Evolutionary conservation across 805 yeast genomes (phyloP).

Genomic region (Soucietia sequanensis): DNA sequence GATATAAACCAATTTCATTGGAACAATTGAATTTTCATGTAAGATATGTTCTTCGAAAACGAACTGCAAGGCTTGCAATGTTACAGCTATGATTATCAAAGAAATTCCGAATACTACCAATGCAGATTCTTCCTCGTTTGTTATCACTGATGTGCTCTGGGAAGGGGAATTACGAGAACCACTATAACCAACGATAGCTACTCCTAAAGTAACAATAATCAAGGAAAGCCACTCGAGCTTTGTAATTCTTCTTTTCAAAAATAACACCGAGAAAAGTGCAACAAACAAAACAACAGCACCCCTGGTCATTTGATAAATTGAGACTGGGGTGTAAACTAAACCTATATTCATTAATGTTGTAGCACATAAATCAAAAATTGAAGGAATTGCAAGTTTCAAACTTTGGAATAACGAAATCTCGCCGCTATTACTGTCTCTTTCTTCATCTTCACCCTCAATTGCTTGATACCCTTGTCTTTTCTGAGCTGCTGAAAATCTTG

Average conservation of each 20-base stretch:
- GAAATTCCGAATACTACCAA: slow-evolving; percentile 53
- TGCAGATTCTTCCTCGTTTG: slow-evolving; percentile 6
- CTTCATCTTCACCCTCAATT: slow-evolving; percentile 7
- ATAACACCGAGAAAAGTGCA: slow-evolving; percentile 64
- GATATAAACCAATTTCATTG: slow-evolving; percentile 65
- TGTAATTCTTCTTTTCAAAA: slow-evolving; percentile 54
- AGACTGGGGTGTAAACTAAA: slow-evolving; percentile 69
- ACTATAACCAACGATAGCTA: slow-evolving; percentile 69
- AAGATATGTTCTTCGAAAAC: slow-evolving; percentile 74
- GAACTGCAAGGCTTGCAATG: slow-evolving; percentile 74
- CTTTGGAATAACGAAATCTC: slow-evolving; percentile 13
- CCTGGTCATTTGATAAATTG: slow-evolving; percentile 83
- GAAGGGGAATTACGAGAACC: slow-evolving; percentile 42
- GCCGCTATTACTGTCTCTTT: slow-evolving; percentile 5
- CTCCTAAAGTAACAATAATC: slow-evolving; percentile 64
- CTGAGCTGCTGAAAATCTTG: slow-evolving; percentile 5
- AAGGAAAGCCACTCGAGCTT: slow-evolving; percentile 69
- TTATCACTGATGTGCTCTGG: slow-evolving; percentile 6
- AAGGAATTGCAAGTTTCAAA: slow-evolving; percentile 52
- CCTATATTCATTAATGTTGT: slow-evolving; percentile 81
- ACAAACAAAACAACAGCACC: slow-evolving; percentile 77
- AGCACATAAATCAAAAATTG: slow-evolving; percentile 67
- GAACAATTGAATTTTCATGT: slow-evolving; percentile 50
- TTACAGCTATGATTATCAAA: slow-evolving; percentile 58
- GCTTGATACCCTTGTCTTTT: slow-evolving; percentile 15